Percentiles rank a stretch among this genome's conserved stretches.
phyloP scores from a whole-genome alignment of 2,329 filamentous ascomycete species.

The Alternaria hordeiaustralica region DNA sequence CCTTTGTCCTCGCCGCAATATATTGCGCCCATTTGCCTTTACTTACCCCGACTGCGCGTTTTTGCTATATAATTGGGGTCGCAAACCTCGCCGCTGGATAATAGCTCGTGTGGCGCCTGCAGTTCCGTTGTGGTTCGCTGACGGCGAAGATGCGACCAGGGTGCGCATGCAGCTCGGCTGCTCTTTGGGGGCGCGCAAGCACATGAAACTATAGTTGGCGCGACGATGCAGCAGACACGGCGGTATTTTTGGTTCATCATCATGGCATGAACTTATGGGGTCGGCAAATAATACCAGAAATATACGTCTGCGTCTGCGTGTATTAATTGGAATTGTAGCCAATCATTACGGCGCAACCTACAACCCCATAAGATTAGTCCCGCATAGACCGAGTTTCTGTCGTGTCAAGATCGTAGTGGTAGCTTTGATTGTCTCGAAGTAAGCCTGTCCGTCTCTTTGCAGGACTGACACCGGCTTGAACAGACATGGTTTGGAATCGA shows the following conservation, averaged over 20 bases:
- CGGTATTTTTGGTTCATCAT: neutral
- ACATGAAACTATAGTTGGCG: slow-evolving; percentile 10
- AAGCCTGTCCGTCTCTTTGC: neutral
- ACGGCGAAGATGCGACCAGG: slow-evolving; percentile 1
- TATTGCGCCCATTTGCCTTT: neutral
- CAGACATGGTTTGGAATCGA: neutral
- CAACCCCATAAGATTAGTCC: neutral
- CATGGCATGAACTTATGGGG: neutral
- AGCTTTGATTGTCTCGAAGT: neutral
- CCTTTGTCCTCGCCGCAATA: neutral
- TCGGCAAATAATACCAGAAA: neutral
- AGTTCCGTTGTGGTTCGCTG: slow-evolving; percentile 12
- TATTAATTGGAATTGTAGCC: neutral
- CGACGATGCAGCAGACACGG: neutral
- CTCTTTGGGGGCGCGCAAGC: neutral
- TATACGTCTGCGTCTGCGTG: neutral
- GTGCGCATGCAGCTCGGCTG: slow-evolving; percentile 8
- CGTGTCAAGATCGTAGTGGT: neutral
- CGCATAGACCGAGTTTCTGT: neutral
- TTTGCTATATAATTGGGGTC: slow-evolving; percentile 4
- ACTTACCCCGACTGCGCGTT: neutral
- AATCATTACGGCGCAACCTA: neutral
- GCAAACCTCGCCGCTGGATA: neutral
- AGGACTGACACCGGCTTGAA: neutral
- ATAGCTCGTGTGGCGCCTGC: slow-evolving; percentile 11